Evolutionary conservation across 768 basidiomycete genomes (phyloP), one percentile per base, ranked within the genome.

Genomic region (Sporobolomyces phaffii): DNA sequence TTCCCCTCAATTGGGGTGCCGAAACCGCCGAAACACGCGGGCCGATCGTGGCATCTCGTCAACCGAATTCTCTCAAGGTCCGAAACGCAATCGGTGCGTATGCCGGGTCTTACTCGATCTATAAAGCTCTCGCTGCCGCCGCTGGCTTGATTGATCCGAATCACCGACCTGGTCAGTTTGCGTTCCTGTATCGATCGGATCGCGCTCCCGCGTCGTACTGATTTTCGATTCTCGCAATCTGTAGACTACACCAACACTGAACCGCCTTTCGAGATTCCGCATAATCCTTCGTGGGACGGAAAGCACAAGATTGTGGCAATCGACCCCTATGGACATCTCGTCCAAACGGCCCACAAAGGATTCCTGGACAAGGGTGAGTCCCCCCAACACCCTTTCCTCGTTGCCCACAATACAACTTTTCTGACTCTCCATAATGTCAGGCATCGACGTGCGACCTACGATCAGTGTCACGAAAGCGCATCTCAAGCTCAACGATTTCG

Each of bases 21-120:
- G 31, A 81, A 4, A 81, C 84, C 49, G 81, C 89, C 26, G 67
- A 75, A 10, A 78, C 81, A 10, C 89, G 92, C 26, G 94, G 94
- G 0, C 91, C 93, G 4, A 82, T 97, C 68, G 84, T 98, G 64
- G 75, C 75, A 15, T 66, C 62, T 0, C 87, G 93, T 29, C 86
- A 92, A 26, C 84, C 87, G 0, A 82, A 83, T 17, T 86, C 87
- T 34, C 88, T 94, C 81, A 93, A 92, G 79, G 83, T 86, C 59
- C 87, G 94, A 50, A 97, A 97, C 77, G 89, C 93, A 29, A 84
- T 97, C 75, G 93, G 94, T 14, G 92, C 94, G 0, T 92, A 96
- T 76, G 87, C 86, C 0, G 93, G 94, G 9, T 89, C 87, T 1
- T 97, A 97, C 78, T 91, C 89, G 18, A 92, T 96, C 78, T 97